Conservation (phyloP, 768 basidiomycete genomes). For the Pleurotus cornucopiae region DNA sequence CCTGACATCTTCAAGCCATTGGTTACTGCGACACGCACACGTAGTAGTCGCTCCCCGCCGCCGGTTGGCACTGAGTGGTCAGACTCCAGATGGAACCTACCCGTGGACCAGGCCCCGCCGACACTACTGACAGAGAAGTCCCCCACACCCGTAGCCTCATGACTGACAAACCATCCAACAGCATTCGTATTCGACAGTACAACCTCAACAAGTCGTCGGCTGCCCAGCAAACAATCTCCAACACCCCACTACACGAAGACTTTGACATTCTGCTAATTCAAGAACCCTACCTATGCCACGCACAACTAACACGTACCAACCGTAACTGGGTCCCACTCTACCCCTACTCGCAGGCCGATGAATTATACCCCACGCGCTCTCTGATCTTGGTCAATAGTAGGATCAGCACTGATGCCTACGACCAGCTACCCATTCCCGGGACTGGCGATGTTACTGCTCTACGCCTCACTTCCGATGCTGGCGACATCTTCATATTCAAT, state of each 20-base stretch:
- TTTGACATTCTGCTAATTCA: conserved; percentile 24
- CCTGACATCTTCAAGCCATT: neutral
- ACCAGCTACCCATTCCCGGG: conserved; percentile 15
- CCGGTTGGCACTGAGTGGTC: neutral
- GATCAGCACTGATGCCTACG: conserved; percentile 14
- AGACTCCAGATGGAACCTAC: neutral
- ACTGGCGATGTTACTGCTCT: conserved; percentile 22
- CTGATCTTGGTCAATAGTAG: conserved; percentile 12
- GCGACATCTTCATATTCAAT: conserved; percentile 5
- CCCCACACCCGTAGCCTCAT: neutral
- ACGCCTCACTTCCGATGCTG: conserved; percentile 7
- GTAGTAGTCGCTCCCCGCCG: neutral
- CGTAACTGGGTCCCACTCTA: neutral
- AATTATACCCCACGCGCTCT: no score
- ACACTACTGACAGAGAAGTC: neutral
- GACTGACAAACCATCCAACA: neutral
- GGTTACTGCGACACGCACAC: neutral
- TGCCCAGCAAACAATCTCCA: conserved; percentile 9
- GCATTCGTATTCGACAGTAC: conserved; percentile 17
- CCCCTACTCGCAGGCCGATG: conserved; percentile 11
- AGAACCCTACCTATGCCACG: conserved; percentile 24
- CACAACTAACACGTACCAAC: neutral
- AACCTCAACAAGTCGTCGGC: conserved; percentile 23
- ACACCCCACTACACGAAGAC: neutral
- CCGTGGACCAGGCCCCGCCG: neutral